These are phyloP conservation scores for Cucumis hystrix DNA, from an alignment of 306 rosid genomes.

Conservation along the genomic window DNA sequence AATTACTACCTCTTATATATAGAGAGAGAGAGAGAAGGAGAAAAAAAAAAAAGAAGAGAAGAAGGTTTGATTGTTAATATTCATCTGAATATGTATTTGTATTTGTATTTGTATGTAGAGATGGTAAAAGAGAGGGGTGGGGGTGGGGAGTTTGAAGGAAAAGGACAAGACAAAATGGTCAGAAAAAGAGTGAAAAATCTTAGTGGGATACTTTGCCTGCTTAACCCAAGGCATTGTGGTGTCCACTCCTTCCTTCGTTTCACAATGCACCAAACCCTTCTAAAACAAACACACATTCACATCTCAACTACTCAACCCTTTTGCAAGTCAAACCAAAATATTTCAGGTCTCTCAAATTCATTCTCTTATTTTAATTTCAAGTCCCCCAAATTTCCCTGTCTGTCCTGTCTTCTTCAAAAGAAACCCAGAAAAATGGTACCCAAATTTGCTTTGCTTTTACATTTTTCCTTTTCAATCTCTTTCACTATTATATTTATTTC, in stretches of 20 bases:
- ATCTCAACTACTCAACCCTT: not conserved
- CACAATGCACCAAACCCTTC: conserved; percentile 12
- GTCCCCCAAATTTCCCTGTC: not conserved
- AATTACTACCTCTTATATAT: not conserved
- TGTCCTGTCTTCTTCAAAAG: not conserved
- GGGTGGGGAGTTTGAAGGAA: conserved; percentile 18
- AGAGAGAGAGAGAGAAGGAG: not conserved
- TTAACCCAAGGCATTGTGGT: conserved; percentile 57
- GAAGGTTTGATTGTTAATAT: conserved; percentile 20
- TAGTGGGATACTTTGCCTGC: conserved; percentile 74
- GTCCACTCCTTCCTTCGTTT: conserved; percentile 43
- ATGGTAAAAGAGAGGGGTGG: conserved; percentile 11
- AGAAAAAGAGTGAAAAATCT: conserved; percentile 27
- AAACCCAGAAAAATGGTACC: not conserved
- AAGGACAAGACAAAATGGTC: conserved; percentile 4
- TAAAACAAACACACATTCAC: conserved; percentile 5
- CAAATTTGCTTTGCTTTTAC: not conserved
- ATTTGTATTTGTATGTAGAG: conserved; percentile 11
- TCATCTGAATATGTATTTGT: not conserved
- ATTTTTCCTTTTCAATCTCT: not conserved
- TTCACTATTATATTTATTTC: not conserved
- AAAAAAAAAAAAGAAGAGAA: not conserved
- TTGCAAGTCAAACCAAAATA: conserved; percentile 4
- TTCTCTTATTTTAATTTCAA: not conserved
- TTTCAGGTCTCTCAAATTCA: not conserved